Base-by-base conservation (phyloP, 345 rosid species). In the Lepidium sativum region DNA sequence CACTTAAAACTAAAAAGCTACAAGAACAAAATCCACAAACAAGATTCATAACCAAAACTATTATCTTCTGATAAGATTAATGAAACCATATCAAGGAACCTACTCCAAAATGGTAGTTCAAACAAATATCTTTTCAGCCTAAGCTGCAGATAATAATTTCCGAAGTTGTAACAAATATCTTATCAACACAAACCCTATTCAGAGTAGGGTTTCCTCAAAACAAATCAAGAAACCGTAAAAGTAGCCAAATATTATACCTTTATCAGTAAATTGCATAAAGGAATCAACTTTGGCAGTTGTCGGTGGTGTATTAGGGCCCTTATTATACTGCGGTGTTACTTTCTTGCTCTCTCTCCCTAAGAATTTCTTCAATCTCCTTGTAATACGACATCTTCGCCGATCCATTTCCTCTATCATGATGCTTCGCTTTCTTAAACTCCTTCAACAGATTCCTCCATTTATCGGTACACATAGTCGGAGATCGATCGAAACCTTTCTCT, bases 391-490 rank as follows among this genome's bases (percentile, higher is more conserved):
- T 94, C 81, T 88, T 94, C 0, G 92, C 96, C 2, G 92, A 84
- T 47, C 94, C 94, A 51, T 88, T 80, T 0, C 85, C 92, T 52
- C 87, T 78, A 11, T 90, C 90, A 20, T 86, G 96, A 68, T 90
- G 86, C 81, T 80, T 91, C 0, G 91, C 91, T 70, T 95, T 95
- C 83, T 95, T 95, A 56, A 80, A 91, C 81, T 91, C 99, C 75
- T 95, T 95, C 70, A 95, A 75, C 40, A 95, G 75, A 74, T 95
- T 95, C 84, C 99, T 85, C 99, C 99, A 95, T 82, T 95, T 91
- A 71, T 95, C 99, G 0, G 99, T 95, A 44, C 99, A 95, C 99
- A 95, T 95, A 4, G 91, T 91, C 3, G 99, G 99, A 2, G 97
- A 91, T 44, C 99, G 81, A 77, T 95, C 99, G 66, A 88, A 95